Percentiles rank a stretch among this genome's conserved stretches.
Conservation (phyloP, 2,329 filamentous ascomycete genomes). For the Hysterium pulicare region DNA sequence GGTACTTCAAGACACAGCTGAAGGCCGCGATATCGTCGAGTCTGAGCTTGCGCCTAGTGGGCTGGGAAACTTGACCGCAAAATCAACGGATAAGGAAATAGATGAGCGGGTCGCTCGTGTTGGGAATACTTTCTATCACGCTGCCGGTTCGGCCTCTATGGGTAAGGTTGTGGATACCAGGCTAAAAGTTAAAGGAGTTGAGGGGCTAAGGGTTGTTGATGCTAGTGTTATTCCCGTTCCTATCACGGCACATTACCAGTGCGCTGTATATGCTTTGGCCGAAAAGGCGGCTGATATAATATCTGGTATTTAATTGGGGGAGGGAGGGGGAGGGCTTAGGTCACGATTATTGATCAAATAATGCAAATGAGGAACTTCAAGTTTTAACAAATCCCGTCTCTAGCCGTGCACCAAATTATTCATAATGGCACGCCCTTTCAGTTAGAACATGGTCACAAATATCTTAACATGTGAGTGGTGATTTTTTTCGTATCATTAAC, state of each 20-base stretch:
- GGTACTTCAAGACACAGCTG: neutral
- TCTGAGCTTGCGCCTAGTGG: neutral
- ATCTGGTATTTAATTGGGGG: too few species aligned
- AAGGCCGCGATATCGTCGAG: neutral
- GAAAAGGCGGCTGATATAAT: neutral
- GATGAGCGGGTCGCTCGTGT: neutral
- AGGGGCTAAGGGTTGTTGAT: neutral
- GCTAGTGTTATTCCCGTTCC: slow-evolving; percentile 1
- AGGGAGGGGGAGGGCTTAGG: too few species aligned
- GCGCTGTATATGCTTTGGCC: neutral
- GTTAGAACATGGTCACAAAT: too few species aligned
- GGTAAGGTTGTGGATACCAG: neutral
- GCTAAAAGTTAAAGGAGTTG: neutral
- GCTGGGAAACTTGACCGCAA: neutral
- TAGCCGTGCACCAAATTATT: too few species aligned
- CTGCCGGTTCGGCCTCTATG: neutral
- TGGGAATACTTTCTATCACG: neutral
- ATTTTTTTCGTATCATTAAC: too few species aligned
- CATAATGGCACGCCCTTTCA: too few species aligned
- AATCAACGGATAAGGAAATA: neutral
- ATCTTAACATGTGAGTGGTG: too few species aligned
- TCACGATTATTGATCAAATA: too few species aligned
- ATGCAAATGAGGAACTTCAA: too few species aligned
- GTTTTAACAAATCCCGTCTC: too few species aligned
- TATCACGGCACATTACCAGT: neutral